Evolutionary conservation across 75 land plant genomes (phyloP), one percentile per base, ranked within the genome.

Genomic region (Adiantum capillusveneris): DNA sequence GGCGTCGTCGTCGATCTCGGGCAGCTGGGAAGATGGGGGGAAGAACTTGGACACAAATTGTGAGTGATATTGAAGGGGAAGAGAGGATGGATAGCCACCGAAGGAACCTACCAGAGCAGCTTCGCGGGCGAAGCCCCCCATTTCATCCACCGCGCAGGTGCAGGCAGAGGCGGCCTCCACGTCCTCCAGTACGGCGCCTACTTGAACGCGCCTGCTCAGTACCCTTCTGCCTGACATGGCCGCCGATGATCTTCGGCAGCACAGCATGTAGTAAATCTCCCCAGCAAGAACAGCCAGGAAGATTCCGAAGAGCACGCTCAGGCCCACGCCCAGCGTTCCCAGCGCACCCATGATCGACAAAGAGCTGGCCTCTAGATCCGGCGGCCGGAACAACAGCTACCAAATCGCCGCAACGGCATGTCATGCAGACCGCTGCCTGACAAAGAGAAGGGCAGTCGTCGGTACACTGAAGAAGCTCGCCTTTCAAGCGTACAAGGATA

Each of bases 241-340:
- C 12, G 12, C 14, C 49, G 12, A 14, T 3, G 12, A 5, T n/a
- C 14, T 20, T 17, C 49, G 21, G 17, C 60, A 29, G 60, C 30
- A 58, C 17, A 58, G 41, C 37, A 58, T 29, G 37, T 58, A 58
- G 41, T 58, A 58, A 39, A 58, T 14, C 60, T 58, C 60, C 41
- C 34, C 60, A 1, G 37, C 37, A 1, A 58, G 60, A 19, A 58
- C 37, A 13, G 31, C 60, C 30, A 58, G 60, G 21, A 58, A 58
- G 41, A 58, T 12, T 17, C 60, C 60, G n/a, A 58, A 58, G 14
- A 58, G 37, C 14, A 58, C 39, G 41, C 60, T 58, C 16, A 58
- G 41, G 6, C 60, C 60, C n/a, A 58, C 37, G 1, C 60, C 60
- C 14, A 58, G 60, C 60, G 60, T 31, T 58, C 60, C 60, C 31